A percentile compares a stretch with the other conserved stretches of the same genome.
Conservation (phyloP, 371 early-diverging fungal genomes). For the Mortierella sp. region DNA sequence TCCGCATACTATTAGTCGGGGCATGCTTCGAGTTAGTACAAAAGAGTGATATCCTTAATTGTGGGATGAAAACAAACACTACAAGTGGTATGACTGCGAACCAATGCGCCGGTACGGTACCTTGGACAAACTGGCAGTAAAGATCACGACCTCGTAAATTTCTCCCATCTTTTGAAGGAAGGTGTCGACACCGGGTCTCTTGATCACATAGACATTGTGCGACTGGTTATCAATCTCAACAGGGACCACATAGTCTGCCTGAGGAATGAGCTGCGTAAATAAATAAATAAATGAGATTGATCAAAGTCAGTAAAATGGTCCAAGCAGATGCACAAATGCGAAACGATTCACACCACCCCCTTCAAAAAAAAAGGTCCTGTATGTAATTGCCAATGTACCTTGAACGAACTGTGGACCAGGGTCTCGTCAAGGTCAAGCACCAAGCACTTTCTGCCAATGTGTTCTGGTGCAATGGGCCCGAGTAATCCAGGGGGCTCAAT, state of each 20-base stretch:
- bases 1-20: constrained; percentile 89
- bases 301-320: too few species aligned
- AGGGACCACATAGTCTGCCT: constrained; percentile 91
- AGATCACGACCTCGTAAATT: constrained; percentile 94
- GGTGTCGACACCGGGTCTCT: constrained; percentile 95
- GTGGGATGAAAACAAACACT: background rate
- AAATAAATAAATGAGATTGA: background rate
- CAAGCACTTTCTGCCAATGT: constrained; percentile 81
- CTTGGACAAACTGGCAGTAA: constrained; percentile 96
- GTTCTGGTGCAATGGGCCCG: constrained; percentile 60
- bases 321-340: background rate
- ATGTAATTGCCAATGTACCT: constrained; percentile 42
- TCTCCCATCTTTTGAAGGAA: constrained; percentile 91
- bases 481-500: constrained; percentile 51
- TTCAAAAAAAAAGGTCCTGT: background rate
- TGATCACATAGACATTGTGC: constrained; percentile 95
- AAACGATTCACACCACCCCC: background rate
- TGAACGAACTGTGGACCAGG: constrained; percentile 89
- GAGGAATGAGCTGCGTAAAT: constrained; percentile 69
- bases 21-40: too few species aligned
- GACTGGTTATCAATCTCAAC: constrained; percentile 92
- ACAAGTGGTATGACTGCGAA: too few species aligned
- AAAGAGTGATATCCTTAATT: too few species aligned
- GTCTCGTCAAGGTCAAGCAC: constrained; percentile 93
- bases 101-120: constrained; percentile 59